phyloP scores from a whole-genome alignment of 2,329 filamentous ascomycete species.

The Lithohypha guttulata region DNA sequence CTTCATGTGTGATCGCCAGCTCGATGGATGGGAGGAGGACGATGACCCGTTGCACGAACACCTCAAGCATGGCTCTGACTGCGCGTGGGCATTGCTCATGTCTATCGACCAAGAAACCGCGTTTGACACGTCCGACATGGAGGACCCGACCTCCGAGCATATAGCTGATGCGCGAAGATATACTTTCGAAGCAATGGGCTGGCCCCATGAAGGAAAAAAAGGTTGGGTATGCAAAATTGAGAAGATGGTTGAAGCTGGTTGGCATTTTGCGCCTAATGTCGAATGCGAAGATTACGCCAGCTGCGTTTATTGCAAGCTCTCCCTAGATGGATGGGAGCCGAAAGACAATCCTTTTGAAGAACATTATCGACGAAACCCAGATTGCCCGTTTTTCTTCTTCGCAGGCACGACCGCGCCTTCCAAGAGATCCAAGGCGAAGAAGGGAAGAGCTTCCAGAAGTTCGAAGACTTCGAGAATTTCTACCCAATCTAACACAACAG shows the following conservation, averaged over 20 bases:
- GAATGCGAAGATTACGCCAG: conserved; percentile 83
- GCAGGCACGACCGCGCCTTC: conserved; percentile 42
- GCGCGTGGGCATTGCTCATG: conserved; percentile 75
- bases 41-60: conserved; percentile 81
- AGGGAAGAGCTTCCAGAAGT: conserved; percentile 37
- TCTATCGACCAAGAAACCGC: conserved; percentile 49
- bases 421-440: conserved; percentile 46
- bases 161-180: conserved; percentile 68
- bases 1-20: conserved; percentile 70
- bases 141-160: conserved; percentile 61
- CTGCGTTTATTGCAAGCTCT: conserved; percentile 81
- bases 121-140: conserved; percentile 49
- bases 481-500: conserved; percentile 38
- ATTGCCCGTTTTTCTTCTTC: conserved; percentile 74
- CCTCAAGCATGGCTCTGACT: conserved; percentile 67
- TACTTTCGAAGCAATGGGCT: conserved; percentile 67
- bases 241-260: conserved; percentile 85
- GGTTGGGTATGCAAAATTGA: conserved; percentile 84
- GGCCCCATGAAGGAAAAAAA: conserved; percentile 82
- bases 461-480: conserved; percentile 63
- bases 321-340: conserved; percentile 88
- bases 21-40: conserved; percentile 84
- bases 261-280: conserved; percentile 78
- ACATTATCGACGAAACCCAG: conserved; percentile 65
- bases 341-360: conserved; percentile 85